A percentile compares a stretch with the other conserved stretches of the same genome.
These are phyloP conservation scores for Ogataea methanolica DNA, from an alignment of 805 yeast species.

Conservation along the genomic window DNA sequence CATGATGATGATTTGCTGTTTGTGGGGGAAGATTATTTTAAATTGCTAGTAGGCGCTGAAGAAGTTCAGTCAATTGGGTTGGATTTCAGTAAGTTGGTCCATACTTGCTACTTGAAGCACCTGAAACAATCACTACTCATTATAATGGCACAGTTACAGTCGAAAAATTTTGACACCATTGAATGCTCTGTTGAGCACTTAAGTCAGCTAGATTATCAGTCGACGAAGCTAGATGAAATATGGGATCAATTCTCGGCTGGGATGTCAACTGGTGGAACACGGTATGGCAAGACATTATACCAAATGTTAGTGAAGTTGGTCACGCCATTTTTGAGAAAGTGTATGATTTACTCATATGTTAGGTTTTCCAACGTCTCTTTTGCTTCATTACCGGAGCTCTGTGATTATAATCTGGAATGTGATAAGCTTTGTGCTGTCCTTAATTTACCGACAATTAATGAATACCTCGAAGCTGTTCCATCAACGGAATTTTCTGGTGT, in stretches of 20 bases:
- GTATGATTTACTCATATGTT: constrained; percentile 52
- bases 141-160: constrained; percentile 14
- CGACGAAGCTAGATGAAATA: constrained; percentile 11
- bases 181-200: constrained; percentile 6
- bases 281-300: constrained; percentile 39
- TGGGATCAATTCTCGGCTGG: constrained; percentile 22
- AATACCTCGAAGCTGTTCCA: constrained; percentile 15
- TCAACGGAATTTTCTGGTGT: constrained; percentile 10
- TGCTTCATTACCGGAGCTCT: constrained; percentile 19
- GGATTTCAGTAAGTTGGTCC: constrained; percentile 42
- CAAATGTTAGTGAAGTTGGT: constrained; percentile 51
- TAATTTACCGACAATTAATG: constrained; percentile 38
- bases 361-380: constrained; percentile 43
- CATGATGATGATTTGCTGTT: constrained; percentile 31
- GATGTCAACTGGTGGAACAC: constrained; percentile 14
- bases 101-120: constrained; percentile 46
- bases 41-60: constrained; percentile 42
- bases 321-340: constrained; percentile 62
- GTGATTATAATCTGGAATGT: constrained; percentile 39
- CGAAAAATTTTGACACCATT: constrained; percentile 2
- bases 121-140: constrained; percentile 42
- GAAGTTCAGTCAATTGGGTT: constrained; percentile 45
- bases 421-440: constrained; percentile 48
- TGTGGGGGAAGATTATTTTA: constrained; percentile 48
- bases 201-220: constrained; percentile 8